phyloP scores from a whole-genome alignment of 2,329 filamentous ascomycete species.

The Coniochaeta sp. region DNA sequence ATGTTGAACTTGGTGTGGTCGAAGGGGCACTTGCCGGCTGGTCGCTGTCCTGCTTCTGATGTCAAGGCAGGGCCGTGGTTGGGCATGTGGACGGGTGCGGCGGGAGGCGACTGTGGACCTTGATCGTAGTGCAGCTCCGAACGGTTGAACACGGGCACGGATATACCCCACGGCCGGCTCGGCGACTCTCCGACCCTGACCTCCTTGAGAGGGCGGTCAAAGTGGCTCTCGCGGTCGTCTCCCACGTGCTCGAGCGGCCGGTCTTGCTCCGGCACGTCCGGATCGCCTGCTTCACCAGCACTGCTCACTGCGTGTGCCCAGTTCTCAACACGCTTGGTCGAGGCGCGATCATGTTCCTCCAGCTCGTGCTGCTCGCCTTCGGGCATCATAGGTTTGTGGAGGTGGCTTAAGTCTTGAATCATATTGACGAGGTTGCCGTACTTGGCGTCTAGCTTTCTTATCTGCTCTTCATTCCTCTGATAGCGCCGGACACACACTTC shows the following conservation, averaged over 20 bases:
- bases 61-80: background rate
- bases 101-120: constrained; percentile 44
- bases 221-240: constrained; percentile 62
- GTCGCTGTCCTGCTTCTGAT: background rate
- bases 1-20: constrained; percentile 21
- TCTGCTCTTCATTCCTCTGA: constrained; percentile 77
- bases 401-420: constrained; percentile 82
- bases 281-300: constrained; percentile 20
- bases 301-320: constrained; percentile 74
- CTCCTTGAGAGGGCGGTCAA: constrained; percentile 80
- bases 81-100: constrained; percentile 38
- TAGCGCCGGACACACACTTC: constrained; percentile 87
- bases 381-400: constrained; percentile 82
- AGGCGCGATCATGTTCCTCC: constrained; percentile 33
- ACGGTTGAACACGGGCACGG: constrained; percentile 56
- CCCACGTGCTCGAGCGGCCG: constrained; percentile 31
- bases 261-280: constrained; percentile 17
- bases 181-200: constrained; percentile 91
- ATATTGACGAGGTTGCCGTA: constrained; percentile 89
- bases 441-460: constrained; percentile 85
- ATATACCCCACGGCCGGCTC: constrained; percentile 87
- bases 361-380: constrained; percentile 44
- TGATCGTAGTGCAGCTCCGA: constrained; percentile 18
- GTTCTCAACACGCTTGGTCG: constrained; percentile 68
- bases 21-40: constrained; percentile 50